Evolutionary conservation across 108 stramenopile species (phyloP), one percentile per base, ranked within the genome.

Genomic region (Pelagomonas calceolata): DNA sequence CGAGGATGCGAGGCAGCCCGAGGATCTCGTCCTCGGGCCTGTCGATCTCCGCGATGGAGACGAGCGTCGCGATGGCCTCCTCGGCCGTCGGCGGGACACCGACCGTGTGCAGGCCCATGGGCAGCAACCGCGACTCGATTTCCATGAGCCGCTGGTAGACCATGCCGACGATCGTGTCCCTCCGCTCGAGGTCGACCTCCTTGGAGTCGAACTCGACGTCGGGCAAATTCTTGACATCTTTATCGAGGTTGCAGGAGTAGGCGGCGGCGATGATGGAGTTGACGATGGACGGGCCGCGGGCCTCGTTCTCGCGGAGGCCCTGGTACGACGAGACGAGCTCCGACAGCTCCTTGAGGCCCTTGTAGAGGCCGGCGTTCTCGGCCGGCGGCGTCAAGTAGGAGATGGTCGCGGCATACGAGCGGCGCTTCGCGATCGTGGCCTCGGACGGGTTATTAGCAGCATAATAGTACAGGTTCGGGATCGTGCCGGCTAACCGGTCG

Each of bases 361-460:
- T 94, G 95, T 94, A 96, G 17, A 94, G 84, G 71, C 93, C 95
- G 63, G 93, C 95, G 71, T 96, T 96, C 89, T 94, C 95, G 12
- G 95, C 93, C 60, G 95, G 93, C 65, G 95, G 95, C 0, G 93
- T 96, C 43, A 94, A 84, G 93, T 94, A 96, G 14, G 93, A 94
- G 69, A 94, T 92, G 68, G 92, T 96, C 39, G 92, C 92, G 31
- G 93, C 92, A 80, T 94, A 95, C 12, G 91, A 92, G 64, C 95
- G 90, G 72, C 95, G 86, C 89, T 96, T 96, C 68, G 95, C 95
- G 75, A 96, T 96, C 67, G 95, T 96, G 0, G 95, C 95, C 79
- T 96, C 95, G 4, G 95, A 96, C 17, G 95, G 95, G 87, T 96
- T 96, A 88, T 96, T 96, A 37, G 95, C 95, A 39, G 95, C 95